Percentiles rank a stretch among this genome's conserved stretches.
Evolutionary conservation across 1,284 basidiomycete species (phyloP).

Genomic region (Peniophora sp.): DNA sequence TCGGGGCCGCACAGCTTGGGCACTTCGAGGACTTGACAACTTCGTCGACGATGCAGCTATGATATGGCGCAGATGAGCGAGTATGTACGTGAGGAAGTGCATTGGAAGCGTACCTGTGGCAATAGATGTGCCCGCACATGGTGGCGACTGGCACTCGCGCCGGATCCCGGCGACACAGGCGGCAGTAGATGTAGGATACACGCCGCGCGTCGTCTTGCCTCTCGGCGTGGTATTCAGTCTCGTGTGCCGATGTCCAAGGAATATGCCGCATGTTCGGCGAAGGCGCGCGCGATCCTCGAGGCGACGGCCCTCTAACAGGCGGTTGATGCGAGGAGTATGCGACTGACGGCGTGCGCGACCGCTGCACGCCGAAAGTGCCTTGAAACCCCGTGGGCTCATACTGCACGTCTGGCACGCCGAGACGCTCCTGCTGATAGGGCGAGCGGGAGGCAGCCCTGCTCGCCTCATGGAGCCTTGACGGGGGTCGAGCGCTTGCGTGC

Average conservation of each 20-base stretch:
- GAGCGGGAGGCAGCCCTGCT: too few species aligned
- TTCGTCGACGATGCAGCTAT: conserved; percentile 11
- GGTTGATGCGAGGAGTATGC: neutral
- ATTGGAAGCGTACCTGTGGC: conserved; percentile 32
- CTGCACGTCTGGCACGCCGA: too few species aligned
- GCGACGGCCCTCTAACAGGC: neutral
- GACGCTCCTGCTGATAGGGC: too few species aligned
- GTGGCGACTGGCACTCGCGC: conserved; percentile 12
- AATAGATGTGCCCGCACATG: conserved; percentile 52
- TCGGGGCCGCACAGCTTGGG: conserved; percentile 10
- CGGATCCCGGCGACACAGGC: conserved; percentile 12
- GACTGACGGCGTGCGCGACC: neutral
- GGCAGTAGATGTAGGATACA: conserved; percentile 13
- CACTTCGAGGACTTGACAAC: conserved; percentile 8
- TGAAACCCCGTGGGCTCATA: neutral
- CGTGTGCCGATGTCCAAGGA: neutral
- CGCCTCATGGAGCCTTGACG: too few species aligned
- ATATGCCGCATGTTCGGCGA: neutral
- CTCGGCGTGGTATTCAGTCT: neutral
- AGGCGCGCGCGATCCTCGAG: neutral
- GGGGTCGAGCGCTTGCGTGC: too few species aligned
- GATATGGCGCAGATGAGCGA: neutral
- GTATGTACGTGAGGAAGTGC: neutral
- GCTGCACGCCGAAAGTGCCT: neutral
- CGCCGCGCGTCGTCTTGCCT: neutral